Percentiles rank a stretch among this genome's conserved stretches.
These are phyloP conservation scores for Ottelia alismoides DNA, from an alignment of 106 monocot species.

Conservation along the genomic window DNA sequence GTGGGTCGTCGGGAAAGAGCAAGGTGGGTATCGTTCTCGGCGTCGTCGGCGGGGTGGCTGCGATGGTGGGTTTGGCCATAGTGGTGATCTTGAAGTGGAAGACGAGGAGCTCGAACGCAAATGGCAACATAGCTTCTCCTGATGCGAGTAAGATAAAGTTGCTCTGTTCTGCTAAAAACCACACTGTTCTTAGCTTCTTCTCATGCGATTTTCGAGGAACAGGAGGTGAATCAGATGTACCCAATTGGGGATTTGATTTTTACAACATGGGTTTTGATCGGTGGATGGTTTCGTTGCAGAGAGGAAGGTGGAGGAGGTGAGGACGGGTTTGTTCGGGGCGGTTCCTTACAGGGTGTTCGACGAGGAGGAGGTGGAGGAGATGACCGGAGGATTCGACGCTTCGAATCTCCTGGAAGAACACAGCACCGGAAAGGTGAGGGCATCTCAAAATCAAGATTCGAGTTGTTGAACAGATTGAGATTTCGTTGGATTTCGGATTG, in stretches of 20 bases:
- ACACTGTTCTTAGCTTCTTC: no score
- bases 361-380: slow-evolving; percentile 53
- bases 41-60: slow-evolving; percentile 2
- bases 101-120: background rate
- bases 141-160: no score
- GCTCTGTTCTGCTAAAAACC: no score
- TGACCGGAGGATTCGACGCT: slow-evolving; percentile 37
- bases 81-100: background rate
- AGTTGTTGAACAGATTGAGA: background rate
- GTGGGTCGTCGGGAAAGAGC: background rate
- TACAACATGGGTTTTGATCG: no score
- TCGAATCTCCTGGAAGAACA: slow-evolving; percentile 28
- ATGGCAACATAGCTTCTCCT: background rate
- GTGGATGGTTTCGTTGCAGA: no score
- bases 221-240: no score
- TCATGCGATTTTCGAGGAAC: no score
- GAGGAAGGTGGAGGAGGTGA: slow-evolving; percentile 41
- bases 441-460: background rate
- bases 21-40: slow-evolving; percentile 5
- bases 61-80: background rate
- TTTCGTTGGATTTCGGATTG: slow-evolving; percentile 40
- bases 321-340: slow-evolving; percentile 22
- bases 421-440: background rate
- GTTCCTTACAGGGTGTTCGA: slow-evolving; percentile 36
- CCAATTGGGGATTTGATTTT: no score